Conservation (phyloP, 768 basidiomycete genomes). For the Suillus tomentosus region DNA sequence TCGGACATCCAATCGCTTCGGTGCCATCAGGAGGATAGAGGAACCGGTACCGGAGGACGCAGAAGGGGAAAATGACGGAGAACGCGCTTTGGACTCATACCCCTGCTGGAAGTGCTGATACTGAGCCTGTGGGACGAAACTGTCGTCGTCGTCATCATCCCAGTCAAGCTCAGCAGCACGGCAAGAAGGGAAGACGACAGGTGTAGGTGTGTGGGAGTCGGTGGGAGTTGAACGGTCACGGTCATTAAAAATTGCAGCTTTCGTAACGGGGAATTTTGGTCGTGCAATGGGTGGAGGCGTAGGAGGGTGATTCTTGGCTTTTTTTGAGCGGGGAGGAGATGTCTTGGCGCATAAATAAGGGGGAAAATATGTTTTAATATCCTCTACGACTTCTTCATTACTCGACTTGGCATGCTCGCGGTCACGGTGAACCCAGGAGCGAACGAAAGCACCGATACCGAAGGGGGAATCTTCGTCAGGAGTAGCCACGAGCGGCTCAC, state of each 20-base stretch:
- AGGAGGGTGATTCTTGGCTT: constrained; percentile 18
- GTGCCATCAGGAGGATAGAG: constrained; percentile 34
- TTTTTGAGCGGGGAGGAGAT: constrained; percentile 17
- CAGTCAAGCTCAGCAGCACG: constrained; percentile 30
- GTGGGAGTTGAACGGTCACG: constrained; percentile 23
- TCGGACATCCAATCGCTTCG: constrained; percentile 22
- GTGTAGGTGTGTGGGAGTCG: constrained; percentile 31
- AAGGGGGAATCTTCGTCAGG: constrained; percentile 44
- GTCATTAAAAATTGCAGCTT: constrained; percentile 10
- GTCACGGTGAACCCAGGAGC: constrained; percentile 29
- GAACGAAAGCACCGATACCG: constrained; percentile 46
- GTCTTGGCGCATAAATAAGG: constrained; percentile 23
- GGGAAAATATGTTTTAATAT: constrained; percentile 34
- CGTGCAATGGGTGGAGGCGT: constrained; percentile 20
- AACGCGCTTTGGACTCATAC: constrained; percentile 18
- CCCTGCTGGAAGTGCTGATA: constrained; percentile 21
- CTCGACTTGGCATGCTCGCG: constrained; percentile 29
- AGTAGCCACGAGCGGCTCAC: constrained; percentile 41
- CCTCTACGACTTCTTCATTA: constrained; percentile 32
- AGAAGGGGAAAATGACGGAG: constrained; percentile 23
- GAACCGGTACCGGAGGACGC: constrained; percentile 29
- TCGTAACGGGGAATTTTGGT: constrained; percentile 19
- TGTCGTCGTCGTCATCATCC: constrained; percentile 29
- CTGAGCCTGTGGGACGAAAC: constrained; percentile 22
- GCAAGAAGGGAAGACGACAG: constrained; percentile 36